Evolutionary conservation across 2,329 filamentous ascomycete species (phyloP).

Genomic region (Ceratocystis cacaofunesta): DNA sequence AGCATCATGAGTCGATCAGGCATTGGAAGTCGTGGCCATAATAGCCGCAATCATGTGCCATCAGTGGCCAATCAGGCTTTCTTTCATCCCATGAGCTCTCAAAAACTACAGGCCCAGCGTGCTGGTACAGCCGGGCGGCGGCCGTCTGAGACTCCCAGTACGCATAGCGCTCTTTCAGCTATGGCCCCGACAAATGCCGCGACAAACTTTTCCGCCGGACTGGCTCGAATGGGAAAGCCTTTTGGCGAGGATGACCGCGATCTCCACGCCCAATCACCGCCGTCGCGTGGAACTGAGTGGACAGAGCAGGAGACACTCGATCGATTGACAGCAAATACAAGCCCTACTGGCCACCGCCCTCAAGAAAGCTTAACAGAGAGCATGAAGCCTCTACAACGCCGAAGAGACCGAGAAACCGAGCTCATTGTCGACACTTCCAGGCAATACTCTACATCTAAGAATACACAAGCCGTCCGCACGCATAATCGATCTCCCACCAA

Average conservation of each 20-base stretch:
- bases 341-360: constrained; percentile 47
- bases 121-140: constrained; percentile 22
- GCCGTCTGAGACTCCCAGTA: constrained; percentile 11
- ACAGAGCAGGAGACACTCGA: constrained; percentile 61
- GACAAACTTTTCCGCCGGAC: constrained; percentile 10
- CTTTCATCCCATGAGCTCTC: constrained; percentile 92
- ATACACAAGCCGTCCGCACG: constrained; percentile 17
- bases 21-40: constrained; percentile 13
- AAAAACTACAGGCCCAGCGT: constrained; percentile 81
- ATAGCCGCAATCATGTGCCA: constrained; percentile 71
- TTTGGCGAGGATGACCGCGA: constrained; percentile 34
- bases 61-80: constrained; percentile 81
- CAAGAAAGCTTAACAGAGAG: constrained; percentile 59
- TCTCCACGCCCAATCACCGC: constrained; percentile 36
- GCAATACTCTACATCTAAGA: constrained; percentile 32
- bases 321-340: constrained; percentile 57
- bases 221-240: constrained; percentile 11
- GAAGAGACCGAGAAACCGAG: constrained; percentile 26
- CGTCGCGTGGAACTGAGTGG: constrained; percentile 66
- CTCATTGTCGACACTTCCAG: constrained; percentile 46
- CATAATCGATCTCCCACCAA: constrained; percentile 44
- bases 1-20: constrained; percentile 11
- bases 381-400: constrained; percentile 53
- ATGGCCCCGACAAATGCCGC: constrained; percentile 5
- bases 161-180: constrained; percentile 8